phyloP scores from a whole-genome alignment of 116 monocot species.

The Phalaenopsis hybrid region DNA sequence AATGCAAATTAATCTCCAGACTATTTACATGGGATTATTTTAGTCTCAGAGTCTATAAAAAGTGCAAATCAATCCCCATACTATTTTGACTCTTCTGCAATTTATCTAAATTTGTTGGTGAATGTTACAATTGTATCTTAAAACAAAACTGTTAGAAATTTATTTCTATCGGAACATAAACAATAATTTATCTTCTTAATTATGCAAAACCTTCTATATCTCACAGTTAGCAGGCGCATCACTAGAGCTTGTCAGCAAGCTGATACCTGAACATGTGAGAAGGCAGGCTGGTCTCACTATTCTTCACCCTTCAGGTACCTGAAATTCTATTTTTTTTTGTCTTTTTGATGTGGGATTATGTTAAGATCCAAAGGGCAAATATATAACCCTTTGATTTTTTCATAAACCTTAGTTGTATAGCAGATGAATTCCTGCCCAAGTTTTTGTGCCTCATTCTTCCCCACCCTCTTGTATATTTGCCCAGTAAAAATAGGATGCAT shows the following conservation, averaged over 20 bases:
- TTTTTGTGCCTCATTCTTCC: not conserved
- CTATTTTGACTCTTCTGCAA: too few species aligned
- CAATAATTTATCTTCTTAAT: too few species aligned
- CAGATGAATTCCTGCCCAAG: not conserved
- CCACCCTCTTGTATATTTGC: slow-evolving; percentile 1
- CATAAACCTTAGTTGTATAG: not conserved
- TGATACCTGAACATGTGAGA: slow-evolving; percentile 67
- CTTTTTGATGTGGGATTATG: not conserved
- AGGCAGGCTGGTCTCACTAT: slow-evolving; percentile 43
- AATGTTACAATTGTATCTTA: too few species aligned
- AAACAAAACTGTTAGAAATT: too few species aligned
- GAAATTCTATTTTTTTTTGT: not conserved
- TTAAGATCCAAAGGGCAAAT: not conserved
- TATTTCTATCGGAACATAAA: too few species aligned
- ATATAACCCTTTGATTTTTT: not conserved
- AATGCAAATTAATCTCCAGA: too few species aligned
- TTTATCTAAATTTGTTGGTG: too few species aligned
- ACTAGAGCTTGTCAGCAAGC: slow-evolving; percentile 56
- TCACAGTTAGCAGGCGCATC: slow-evolving; percentile 54
- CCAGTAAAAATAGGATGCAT: not conserved
- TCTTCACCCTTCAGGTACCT: slow-evolving; percentile 33
- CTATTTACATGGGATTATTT: too few species aligned
- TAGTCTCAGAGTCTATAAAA: too few species aligned
- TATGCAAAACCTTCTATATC: not conserved
- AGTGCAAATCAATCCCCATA: too few species aligned